These are phyloP conservation scores for Thalassiosira mediterranea DNA, from an alignment of 352 stramenopile species.

Conservation along the genomic window DNA sequence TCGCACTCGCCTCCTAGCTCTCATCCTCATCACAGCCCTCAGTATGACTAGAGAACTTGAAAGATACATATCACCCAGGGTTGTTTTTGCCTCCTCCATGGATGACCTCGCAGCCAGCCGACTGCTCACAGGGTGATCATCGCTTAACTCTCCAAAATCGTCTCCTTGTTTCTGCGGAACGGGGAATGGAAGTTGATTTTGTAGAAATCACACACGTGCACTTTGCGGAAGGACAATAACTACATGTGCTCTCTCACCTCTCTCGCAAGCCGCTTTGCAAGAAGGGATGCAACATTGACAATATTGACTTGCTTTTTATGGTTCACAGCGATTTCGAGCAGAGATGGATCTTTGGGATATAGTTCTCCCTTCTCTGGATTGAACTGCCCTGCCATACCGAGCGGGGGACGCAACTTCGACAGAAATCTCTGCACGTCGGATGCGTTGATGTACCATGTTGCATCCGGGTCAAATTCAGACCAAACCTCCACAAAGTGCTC, in stretches of 20 bases:
- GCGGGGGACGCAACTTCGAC: slow-evolving; percentile 83
- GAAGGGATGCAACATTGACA: slow-evolving; percentile 86
- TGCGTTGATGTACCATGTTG: slow-evolving; percentile 87
- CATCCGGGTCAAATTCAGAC: slow-evolving; percentile 88
- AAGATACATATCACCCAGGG: slow-evolving; percentile 36
- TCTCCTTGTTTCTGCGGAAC: slow-evolving; percentile 42
- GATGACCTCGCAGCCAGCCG: slow-evolving; percentile 24
- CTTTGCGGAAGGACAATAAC: neutral
- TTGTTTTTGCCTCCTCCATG: slow-evolving; percentile 15
- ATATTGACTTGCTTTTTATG: slow-evolving; percentile 88
- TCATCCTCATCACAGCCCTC: slow-evolving; percentile 21
- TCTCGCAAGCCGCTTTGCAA: slow-evolving; percentile 61
- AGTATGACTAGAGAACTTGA: slow-evolving; percentile 20
- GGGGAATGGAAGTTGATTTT: neutral
- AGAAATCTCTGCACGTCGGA: slow-evolving; percentile 86
- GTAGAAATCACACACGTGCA: neutral
- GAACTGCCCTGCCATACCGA: slow-evolving; percentile 76
- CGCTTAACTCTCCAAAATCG: slow-evolving; percentile 43
- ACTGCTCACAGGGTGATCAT: slow-evolving; percentile 40
- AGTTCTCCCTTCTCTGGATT: slow-evolving; percentile 61
- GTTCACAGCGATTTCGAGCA: slow-evolving; percentile 86
- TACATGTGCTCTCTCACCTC: slow-evolving; percentile 29
- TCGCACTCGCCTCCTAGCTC: slow-evolving; percentile 1
- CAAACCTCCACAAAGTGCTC: slow-evolving; percentile 90
- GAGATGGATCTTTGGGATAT: slow-evolving; percentile 57